Percentiles rank a stretch among this genome's conserved stretches.
These are phyloP conservation scores for Amanita exitialis DNA, from an alignment of 768 basidiomycete species.

Conservation along the genomic window DNA sequence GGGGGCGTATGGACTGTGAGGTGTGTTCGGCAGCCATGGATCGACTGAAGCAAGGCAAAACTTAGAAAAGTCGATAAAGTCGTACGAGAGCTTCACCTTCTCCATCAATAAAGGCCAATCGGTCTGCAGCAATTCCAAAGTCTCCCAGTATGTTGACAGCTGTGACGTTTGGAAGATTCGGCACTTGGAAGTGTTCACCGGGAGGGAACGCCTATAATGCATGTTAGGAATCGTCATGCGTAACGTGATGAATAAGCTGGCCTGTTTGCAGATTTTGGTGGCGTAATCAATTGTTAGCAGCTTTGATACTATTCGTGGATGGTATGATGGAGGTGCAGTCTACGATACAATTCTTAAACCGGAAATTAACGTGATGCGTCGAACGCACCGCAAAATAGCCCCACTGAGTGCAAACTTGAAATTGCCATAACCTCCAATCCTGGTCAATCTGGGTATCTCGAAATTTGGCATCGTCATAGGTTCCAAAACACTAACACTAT, in stretches of 20 bases:
- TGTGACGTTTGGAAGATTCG: slow-evolving; percentile 66
- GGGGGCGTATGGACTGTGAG: slow-evolving; percentile 65
- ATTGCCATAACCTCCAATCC: slow-evolving; percentile 81
- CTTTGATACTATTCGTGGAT: slow-evolving; percentile 73
- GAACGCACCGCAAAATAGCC: slow-evolving; percentile 74
- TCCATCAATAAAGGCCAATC: slow-evolving; percentile 83
- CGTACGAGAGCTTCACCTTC: slow-evolving; percentile 37
- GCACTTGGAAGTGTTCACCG: slow-evolving; percentile 67
- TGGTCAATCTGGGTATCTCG: slow-evolving; percentile 51
- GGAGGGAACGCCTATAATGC: slow-evolving; percentile 57
- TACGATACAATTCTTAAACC: slow-evolving; percentile 15
- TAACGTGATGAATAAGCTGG: not conserved
- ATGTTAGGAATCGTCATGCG: not conserved
- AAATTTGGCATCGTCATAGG: slow-evolving; percentile 61
- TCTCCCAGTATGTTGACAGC: slow-evolving; percentile 80
- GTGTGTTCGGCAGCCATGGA: slow-evolving; percentile 87
- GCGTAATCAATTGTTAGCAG: slow-evolving; percentile 41
- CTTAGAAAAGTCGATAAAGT: not conserved
- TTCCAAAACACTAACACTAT: slow-evolving; percentile 73
- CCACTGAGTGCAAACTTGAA: slow-evolving; percentile 95
- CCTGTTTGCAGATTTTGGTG: slow-evolving; percentile 28
- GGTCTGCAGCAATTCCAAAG: slow-evolving; percentile 70
- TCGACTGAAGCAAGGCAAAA: slow-evolving; percentile 41
- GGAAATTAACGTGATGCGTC: not conserved
- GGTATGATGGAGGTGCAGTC: slow-evolving; percentile 66